Percentiles rank a stretch among this genome's conserved stretches.
Conservation (phyloP, 371 early-diverging fungal genomes). For the Apophysomyces ossiformis region DNA sequence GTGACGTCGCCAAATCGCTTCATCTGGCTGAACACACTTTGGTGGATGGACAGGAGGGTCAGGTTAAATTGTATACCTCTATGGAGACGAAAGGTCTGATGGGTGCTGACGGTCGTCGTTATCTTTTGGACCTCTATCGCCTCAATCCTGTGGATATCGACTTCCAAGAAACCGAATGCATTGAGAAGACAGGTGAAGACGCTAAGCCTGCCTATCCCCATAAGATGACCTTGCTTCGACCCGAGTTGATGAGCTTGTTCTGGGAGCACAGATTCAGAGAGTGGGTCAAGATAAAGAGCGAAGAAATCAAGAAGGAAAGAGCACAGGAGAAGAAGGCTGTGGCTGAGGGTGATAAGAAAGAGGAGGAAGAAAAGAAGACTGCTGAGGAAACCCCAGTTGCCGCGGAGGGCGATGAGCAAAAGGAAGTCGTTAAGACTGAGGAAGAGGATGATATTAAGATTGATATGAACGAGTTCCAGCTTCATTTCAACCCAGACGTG, state of each 20-base stretch:
- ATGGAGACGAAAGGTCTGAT: slow-evolving; percentile 91
- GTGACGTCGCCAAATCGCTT: slow-evolving; percentile 76
- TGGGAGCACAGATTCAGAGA: slow-evolving; percentile 80
- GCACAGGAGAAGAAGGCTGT: slow-evolving; percentile 45
- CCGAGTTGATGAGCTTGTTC: slow-evolving; percentile 85
- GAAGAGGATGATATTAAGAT: slow-evolving; percentile 59
- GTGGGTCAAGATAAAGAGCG: slow-evolving; percentile 64
- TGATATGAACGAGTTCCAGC: slow-evolving; percentile 68
- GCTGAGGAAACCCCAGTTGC: slow-evolving; percentile 20
- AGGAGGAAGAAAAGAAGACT: slow-evolving; percentile 26
- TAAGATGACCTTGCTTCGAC: slow-evolving; percentile 83
- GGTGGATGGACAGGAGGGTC: slow-evolving; percentile 66
- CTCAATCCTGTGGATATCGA: slow-evolving; percentile 89
- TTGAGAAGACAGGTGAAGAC: slow-evolving; percentile 35
- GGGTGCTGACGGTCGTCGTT: slow-evolving; percentile 90
- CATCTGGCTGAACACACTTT: slow-evolving; percentile 82
- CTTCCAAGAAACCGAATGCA: slow-evolving; percentile 80
- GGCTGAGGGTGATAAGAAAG: slow-evolving; percentile 20
- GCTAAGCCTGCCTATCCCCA: slow-evolving; percentile 84
- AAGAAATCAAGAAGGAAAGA: slow-evolving; percentile 59
- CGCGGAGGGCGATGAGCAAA: slow-evolving; percentile 35
- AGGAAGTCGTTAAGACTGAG: slow-evolving; percentile 38
- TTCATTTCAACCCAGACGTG: slow-evolving; percentile 82
- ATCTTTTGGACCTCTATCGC: slow-evolving; percentile 91
- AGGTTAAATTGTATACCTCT: slow-evolving; percentile 75